These are phyloP conservation scores for Candida piceae DNA, from an alignment of 805 yeast genomes.

Conservation along the genomic window DNA sequence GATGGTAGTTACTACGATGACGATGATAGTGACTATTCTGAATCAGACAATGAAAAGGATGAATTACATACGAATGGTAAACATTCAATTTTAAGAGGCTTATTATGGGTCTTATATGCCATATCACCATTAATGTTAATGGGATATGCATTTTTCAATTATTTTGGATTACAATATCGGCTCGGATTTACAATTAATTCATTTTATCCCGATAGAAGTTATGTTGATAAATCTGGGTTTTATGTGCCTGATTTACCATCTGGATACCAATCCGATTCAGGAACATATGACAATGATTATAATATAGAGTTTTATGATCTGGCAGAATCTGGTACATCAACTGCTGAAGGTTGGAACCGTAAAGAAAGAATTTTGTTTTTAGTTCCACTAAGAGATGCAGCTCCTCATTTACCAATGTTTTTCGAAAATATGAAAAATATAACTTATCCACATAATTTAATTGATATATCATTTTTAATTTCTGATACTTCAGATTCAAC, in stretches of 20 bases:
- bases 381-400: constrained; percentile 91
- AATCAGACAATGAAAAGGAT: constrained; percentile 1
- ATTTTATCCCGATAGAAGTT: background rate
- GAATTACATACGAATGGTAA: too few relatives aligned
- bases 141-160: constrained; percentile 8
- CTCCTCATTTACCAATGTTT: constrained; percentile 83
- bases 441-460: constrained; percentile 81
- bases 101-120: constrained; percentile 21
- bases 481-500: constrained; percentile 89
- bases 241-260: constrained; percentile 35
- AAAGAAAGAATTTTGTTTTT: constrained; percentile 77
- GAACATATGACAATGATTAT: constrained; percentile 22
- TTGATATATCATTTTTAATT: constrained; percentile 79
- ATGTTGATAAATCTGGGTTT: constrained; percentile 4
- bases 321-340: constrained; percentile 53
- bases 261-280: constrained; percentile 21
- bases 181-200: background rate
- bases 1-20: constrained; percentile 9
- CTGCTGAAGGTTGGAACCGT: constrained; percentile 69
- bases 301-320: constrained; percentile 71
- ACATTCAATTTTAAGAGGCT: constrained; percentile 8
- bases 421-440: constrained; percentile 74
- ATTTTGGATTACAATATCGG: background rate
- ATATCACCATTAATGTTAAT: constrained; percentile 14
- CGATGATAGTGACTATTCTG: constrained; percentile 10